Evolutionary conservation across 2,329 filamentous ascomycete species (phyloP).

Genomic region (Scleromitrula shiraiana): DNA sequence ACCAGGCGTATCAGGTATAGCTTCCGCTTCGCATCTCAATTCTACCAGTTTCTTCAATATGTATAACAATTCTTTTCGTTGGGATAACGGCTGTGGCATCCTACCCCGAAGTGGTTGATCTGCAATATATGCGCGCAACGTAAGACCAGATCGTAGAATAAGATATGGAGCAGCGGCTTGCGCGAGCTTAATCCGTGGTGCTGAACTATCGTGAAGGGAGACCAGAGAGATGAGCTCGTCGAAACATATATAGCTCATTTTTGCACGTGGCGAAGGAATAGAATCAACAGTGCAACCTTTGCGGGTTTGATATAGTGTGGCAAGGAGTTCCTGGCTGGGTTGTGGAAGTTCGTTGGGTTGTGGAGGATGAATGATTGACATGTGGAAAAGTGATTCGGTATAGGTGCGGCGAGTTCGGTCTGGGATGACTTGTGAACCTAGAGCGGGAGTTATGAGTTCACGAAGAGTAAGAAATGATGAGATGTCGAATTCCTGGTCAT

Average conservation of each 20-base stretch:
- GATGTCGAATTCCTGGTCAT: constrained; percentile 79
- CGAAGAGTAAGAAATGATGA: constrained; percentile 61
- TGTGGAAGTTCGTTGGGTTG: constrained; percentile 53
- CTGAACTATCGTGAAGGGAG: constrained; percentile 38
- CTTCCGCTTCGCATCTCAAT: constrained; percentile 60
- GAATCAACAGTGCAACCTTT: constrained; percentile 66
- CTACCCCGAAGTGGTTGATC: constrained; percentile 84
- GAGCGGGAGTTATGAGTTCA: constrained; percentile 62
- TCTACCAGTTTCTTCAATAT: constrained; percentile 58
- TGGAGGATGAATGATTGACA: constrained; percentile 67
- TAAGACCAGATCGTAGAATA: constrained; percentile 71
- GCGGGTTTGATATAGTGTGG: constrained; percentile 55
- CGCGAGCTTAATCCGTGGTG: constrained; percentile 44
- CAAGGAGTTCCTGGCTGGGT: constrained; percentile 45
- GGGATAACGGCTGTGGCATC: constrained; percentile 79
- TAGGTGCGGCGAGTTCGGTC: constrained; percentile 63
- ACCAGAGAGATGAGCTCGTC: constrained; percentile 70
- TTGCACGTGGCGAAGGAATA: constrained; percentile 53
- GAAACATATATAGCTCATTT: constrained; percentile 73
- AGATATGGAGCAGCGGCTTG: constrained; percentile 72
- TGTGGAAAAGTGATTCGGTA: constrained; percentile 68
- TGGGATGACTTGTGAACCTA: constrained; percentile 59
- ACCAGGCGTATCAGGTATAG: constrained; percentile 51
- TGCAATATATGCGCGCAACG: constrained; percentile 76
- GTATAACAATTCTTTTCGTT: constrained; percentile 70